phyloP scores from a whole-genome alignment of 441 rosid species.

The Gossypium davidsonii region DNA sequence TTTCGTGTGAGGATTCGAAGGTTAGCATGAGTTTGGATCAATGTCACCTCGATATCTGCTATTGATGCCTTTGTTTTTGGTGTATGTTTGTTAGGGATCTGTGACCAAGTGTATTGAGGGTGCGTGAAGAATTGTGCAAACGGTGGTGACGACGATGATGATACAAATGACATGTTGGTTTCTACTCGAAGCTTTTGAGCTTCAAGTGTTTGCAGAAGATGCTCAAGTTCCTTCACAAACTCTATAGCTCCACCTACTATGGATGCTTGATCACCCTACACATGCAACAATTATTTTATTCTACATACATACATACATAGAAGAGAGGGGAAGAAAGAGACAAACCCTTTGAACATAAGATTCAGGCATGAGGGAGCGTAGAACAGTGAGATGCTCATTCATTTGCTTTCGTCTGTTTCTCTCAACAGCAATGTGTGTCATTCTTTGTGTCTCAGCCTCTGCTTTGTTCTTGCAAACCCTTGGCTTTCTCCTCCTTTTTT shows the following conservation, averaged over 20 bases:
- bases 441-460: slow-evolving; percentile 79
- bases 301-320: no score
- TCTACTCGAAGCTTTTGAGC: slow-evolving; percentile 41
- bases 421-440: slow-evolving; percentile 88
- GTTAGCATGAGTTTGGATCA: slow-evolving; percentile 77
- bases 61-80: slow-evolving; percentile 35
- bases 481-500: slow-evolving; percentile 59
- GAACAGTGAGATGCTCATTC: slow-evolving; percentile 72
- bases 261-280: slow-evolving; percentile 88
- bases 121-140: slow-evolving; percentile 50
- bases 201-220: slow-evolving; percentile 58
- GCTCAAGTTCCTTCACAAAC: slow-evolving; percentile 83
- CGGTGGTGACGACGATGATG: slow-evolving; percentile 7
- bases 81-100: slow-evolving; percentile 35
- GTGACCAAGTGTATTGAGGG: slow-evolving; percentile 53
- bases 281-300: background rate
- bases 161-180: slow-evolving; percentile 9
- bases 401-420: slow-evolving; percentile 78
- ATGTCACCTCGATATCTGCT: slow-evolving; percentile 73
- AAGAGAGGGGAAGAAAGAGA: background rate
- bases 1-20: slow-evolving; percentile 57
- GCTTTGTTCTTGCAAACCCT: slow-evolving; percentile 74
- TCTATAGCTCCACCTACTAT: slow-evolving; percentile 83
- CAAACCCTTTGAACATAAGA: slow-evolving; percentile 74
- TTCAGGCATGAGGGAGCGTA: slow-evolving; percentile 80